Percentiles rank a stretch among this genome's conserved stretches.
phyloP scores from a whole-genome alignment of 2,329 filamentous ascomycete genomes.

The Pestalotiopsis sp. region DNA sequence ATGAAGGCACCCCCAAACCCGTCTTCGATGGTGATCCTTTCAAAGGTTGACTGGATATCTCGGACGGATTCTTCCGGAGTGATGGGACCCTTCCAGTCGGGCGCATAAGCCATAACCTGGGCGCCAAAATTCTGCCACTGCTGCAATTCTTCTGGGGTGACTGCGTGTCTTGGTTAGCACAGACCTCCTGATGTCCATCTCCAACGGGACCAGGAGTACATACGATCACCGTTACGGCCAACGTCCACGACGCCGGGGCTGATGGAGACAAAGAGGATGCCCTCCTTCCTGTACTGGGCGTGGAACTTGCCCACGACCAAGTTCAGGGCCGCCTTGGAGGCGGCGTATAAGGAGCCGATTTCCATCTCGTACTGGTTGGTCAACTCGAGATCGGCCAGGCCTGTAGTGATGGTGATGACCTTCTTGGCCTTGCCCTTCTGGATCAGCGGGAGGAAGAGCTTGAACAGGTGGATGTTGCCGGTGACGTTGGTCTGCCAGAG shows the following conservation, averaged over 20 bases:
- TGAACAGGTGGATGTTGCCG: constrained; percentile 50
- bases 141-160: background rate
- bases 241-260: constrained; percentile 43
- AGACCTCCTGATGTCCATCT: constrained; percentile 27
- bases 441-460: constrained; percentile 52
- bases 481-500: constrained; percentile 40
- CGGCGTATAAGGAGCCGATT: constrained; percentile 46
- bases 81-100: constrained; percentile 22
- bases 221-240: background rate
- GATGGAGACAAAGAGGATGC: constrained; percentile 43
- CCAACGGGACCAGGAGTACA: constrained; percentile 17
- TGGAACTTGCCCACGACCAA: constrained; percentile 37
- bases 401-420: constrained; percentile 48
- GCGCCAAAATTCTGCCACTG: background rate
- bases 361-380: constrained; percentile 24
- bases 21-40: constrained; percentile 24
- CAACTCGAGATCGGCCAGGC: constrained; percentile 41
- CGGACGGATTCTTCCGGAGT: constrained; percentile 17
- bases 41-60: constrained; percentile 17
- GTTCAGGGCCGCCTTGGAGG: constrained; percentile 30
- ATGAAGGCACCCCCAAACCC: constrained; percentile 42
- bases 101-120: constrained; percentile 21
- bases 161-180: constrained; percentile 46
- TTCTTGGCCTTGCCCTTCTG: constrained; percentile 52
- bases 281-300: constrained; percentile 40